Conservation (phyloP, 148 eudicot genomes). For the Chenopodium suecicum region DNA sequence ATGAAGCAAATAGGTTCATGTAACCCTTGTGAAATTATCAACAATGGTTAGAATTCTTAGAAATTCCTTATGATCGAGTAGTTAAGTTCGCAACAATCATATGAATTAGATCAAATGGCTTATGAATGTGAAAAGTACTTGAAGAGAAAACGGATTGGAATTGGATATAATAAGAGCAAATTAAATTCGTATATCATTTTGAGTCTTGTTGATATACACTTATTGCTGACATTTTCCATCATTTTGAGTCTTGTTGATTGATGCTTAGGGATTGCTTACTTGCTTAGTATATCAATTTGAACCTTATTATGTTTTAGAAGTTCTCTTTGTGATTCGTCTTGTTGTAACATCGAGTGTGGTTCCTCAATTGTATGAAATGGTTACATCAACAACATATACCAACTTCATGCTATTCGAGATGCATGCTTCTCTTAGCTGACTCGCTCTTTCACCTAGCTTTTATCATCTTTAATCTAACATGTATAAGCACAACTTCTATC, state of each 20-base stretch:
- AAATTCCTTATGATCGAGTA: no score
- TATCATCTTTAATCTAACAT: no score
- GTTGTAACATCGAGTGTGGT: no score
- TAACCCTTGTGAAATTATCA: neutral
- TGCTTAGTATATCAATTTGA: no score
- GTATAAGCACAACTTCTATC: conserved; percentile 41
- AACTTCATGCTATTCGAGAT: neutral
- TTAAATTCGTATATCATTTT: neutral
- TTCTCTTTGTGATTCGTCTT: no score
- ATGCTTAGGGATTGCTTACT: no score
- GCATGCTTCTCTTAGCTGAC: neutral
- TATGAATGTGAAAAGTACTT: neutral
- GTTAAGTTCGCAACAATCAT: neutral
- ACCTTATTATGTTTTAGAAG: no score
- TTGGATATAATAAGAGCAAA: neutral
- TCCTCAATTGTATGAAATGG: no score
- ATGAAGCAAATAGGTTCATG: neutral
- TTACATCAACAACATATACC: neutral
- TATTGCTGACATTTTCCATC: no score
- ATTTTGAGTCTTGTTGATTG: no score
- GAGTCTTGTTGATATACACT: no score
- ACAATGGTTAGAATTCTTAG: neutral
- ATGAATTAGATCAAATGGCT: neutral
- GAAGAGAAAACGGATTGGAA: no score
- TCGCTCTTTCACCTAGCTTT: neutral